Evolutionary conservation across 352 stramenopile genomes (phyloP).

Genomic region (Pythium dissotocum): DNA sequence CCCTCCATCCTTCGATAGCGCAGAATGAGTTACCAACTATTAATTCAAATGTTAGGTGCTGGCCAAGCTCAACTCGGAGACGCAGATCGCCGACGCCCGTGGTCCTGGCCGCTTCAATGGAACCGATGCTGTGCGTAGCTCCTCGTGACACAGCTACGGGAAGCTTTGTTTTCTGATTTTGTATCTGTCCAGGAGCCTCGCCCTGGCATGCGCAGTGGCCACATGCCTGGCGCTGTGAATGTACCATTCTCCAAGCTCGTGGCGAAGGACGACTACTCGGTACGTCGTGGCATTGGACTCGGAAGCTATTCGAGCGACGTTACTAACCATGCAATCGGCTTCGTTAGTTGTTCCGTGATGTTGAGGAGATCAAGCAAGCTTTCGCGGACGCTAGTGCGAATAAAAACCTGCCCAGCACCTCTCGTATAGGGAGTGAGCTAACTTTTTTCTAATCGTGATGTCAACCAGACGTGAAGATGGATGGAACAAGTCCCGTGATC

Average conservation of each 20-base stretch:
- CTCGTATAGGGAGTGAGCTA: too few species aligned
- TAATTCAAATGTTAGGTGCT: conserved; percentile 38
- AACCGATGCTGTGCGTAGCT: conserved; percentile 63
- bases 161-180: background rate
- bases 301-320: too few species aligned
- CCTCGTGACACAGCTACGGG: background rate
- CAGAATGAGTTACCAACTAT: too few species aligned
- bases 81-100: conserved; percentile 91
- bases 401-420: too few species aligned
- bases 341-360: conserved; percentile 70
- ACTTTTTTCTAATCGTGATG: background rate
- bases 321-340: conserved; percentile 29
- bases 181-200: conserved; percentile 76
- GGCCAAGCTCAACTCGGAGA: conserved; percentile 55
- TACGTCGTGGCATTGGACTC: conserved; percentile 33
- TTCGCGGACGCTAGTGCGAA: conserved; percentile 67
- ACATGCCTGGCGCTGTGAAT: conserved; percentile 92
- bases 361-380: conserved; percentile 72
- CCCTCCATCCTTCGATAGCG: background rate
- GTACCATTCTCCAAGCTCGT: conserved; percentile 91
- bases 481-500: conserved; percentile 60
- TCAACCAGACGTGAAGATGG: conserved; percentile 50
- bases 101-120: conserved; percentile 86
- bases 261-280: conserved; percentile 78
- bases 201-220: conserved; percentile 87